These are phyloP conservation scores for Lenzites betulinus DNA, from an alignment of 768 basidiomycete genomes.

Conservation along the genomic window DNA sequence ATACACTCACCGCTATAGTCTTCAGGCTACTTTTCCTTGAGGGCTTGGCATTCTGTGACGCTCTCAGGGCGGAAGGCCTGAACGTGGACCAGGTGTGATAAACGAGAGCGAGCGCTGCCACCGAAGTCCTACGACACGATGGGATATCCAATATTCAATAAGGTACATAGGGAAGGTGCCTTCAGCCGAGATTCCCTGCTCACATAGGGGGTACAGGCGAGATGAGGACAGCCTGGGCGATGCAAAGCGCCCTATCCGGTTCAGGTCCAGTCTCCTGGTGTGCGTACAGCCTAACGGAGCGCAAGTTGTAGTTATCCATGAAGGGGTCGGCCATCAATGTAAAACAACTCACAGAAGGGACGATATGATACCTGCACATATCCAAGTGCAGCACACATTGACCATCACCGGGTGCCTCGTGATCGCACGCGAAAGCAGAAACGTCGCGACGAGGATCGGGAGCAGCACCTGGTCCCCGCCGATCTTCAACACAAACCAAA, in stretches of 20 bases:
- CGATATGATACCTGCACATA: slow-evolving; percentile 45
- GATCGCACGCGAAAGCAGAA: slow-evolving; percentile 42
- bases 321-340: neutral
- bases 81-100: slow-evolving; percentile 19
- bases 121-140: slow-evolving; percentile 12
- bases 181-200: neutral
- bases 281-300: slow-evolving; percentile 39
- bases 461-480: slow-evolving; percentile 48
- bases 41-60: neutral
- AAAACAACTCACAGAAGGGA: slow-evolving; percentile 43
- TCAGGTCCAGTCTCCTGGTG: slow-evolving; percentile 38
- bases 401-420: slow-evolving; percentile 45
- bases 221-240: slow-evolving; percentile 46
- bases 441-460: slow-evolving; percentile 46
- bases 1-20: slow-evolving; percentile 9
- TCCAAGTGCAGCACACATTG: slow-evolving; percentile 51
- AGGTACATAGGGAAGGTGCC: neutral
- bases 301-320: neutral
- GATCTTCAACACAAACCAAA: slow-evolving; percentile 49
- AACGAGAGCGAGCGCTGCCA: slow-evolving; percentile 17
- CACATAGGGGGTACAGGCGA: slow-evolving; percentile 26
- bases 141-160: too few species aligned
- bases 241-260: slow-evolving; percentile 42
- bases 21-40: neutral
- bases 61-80: neutral